Evolutionary conservation across 176 grass and related monocot species (phyloP).

Genomic region (Lolium perenne): DNA sequence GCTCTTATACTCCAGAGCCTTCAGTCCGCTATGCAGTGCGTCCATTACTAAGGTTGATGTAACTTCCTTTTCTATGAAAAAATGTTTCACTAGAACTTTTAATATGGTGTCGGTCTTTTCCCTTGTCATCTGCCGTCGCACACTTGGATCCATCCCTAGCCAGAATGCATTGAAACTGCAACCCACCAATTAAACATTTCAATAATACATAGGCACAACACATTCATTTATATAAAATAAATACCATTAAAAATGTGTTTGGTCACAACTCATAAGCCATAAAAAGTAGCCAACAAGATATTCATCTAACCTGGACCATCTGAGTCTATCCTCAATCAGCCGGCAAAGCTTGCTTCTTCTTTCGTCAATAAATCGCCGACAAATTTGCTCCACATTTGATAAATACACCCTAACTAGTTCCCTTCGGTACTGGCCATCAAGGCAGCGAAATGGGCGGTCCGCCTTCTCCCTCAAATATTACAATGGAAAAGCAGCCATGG

Average conservation of each 20-base stretch:
- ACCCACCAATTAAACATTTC: conserved; percentile 10
- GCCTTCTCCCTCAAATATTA: conserved; percentile 88
- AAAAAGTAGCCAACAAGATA: conserved; percentile 1
- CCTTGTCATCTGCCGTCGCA: conserved; percentile 67
- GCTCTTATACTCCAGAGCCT: conserved; percentile 78
- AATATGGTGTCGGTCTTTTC: conserved; percentile 75
- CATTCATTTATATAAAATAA: not conserved
- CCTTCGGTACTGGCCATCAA: conserved; percentile 86
- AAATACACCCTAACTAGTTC: conserved; percentile 94
- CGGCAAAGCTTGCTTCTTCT: conserved; percentile 79
- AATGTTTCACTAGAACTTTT: conserved; percentile 83
- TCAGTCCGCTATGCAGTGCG: conserved; percentile 74
- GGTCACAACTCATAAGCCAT: not conserved
- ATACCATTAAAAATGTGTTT: not conserved
- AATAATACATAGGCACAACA: not conserved
- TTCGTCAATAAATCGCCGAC: conserved; percentile 90
- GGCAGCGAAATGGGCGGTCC: conserved; percentile 88
- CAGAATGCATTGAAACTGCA: conserved; percentile 87
- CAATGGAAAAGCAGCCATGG: conserved; percentile 56
- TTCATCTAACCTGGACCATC: conserved; percentile 84
- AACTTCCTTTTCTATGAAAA: conserved; percentile 94
- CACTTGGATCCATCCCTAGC: conserved; percentile 66
- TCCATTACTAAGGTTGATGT: conserved; percentile 93
- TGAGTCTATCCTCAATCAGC: conserved; percentile 83
- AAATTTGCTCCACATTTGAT: conserved; percentile 97